Base-by-base conservation (phyloP, 2,329 filamentous ascomycete genomes). In the Chaetomium sp. region DNA sequence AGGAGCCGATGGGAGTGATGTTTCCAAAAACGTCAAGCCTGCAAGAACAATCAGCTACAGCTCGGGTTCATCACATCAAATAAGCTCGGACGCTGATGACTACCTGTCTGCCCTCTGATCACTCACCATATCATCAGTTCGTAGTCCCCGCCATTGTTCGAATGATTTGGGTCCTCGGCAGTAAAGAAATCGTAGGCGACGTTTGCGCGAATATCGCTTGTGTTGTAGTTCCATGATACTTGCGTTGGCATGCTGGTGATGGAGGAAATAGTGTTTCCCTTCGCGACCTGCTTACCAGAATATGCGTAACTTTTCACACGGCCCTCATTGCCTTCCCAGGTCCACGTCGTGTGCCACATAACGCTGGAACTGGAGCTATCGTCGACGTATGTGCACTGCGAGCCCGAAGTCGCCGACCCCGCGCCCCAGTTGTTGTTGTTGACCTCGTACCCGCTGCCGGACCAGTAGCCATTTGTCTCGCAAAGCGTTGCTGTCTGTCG, bases 141-240 rank as follows among this genome's bases (percentile, higher is more conserved):
- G 71, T 85, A 88, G 33, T 75, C 75, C 1, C 83, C 78, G 21
- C 78, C 78, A 49, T 64, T 72, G 60, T 71, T 75, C 47, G 60
- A 64, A 54, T 73, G 73, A 29, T 72, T 65, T 21, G 68, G 68
- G 50, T 81, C 78, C 31, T 74, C 72, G 8, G 78, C 77, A 19
- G 85, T 85, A 76, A 89, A 89, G 58, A 88, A 74, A 72, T 88
- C 85, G 71, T 87, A 89, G 16, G 85, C 79, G 19, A 89, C 86
- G 70, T 89, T 81, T 60, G 84, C 84, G 38, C 85, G 76, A 57
- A 87, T 73, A 62, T 76, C 72, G 58, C 74, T 77, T 65, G 80
- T 82, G 33, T 78, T 78, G 75, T 87, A 86, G 38, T 76, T 65
- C 75, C 77, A 80, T 23, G 71, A 68, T 59, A 75, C 74, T 7